Evolutionary conservation across 805 yeast species (phyloP).

Genomic region (Yarrowia sp.): DNA sequence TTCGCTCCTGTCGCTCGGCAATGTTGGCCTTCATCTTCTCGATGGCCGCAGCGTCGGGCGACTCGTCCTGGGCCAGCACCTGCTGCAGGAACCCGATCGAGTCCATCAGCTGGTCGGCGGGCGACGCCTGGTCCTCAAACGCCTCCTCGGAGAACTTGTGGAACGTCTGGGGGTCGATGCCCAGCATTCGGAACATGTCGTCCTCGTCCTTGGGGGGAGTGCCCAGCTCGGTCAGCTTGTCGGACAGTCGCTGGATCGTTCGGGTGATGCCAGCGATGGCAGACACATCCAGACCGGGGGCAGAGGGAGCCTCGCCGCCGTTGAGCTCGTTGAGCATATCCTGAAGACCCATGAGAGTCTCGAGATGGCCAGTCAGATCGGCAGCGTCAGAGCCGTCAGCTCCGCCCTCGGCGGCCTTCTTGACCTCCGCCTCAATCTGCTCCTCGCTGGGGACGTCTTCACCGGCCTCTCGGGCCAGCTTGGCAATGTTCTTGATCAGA

Average conservation of each 20-base stretch:
- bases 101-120: slow-evolving; percentile 37
- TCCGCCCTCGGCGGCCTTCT: slow-evolving; percentile 23
- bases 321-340: slow-evolving; percentile 31
- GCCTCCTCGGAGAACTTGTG: slow-evolving; percentile 35
- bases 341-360: slow-evolving; percentile 27
- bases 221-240: slow-evolving; percentile 38
- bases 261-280: slow-evolving; percentile 19
- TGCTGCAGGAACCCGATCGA: slow-evolving; percentile 33
- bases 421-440: slow-evolving; percentile 7
- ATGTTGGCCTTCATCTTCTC: slow-evolving; percentile 35
- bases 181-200: slow-evolving; percentile 38
- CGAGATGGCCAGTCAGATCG: slow-evolving; percentile 22
- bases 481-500: slow-evolving; percentile 16
- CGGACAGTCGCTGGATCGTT: slow-evolving; percentile 29
- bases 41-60: slow-evolving; percentile 9
- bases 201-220: slow-evolving; percentile 37
- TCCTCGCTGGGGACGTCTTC: slow-evolving; percentile 13
- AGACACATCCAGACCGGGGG: slow-evolving; percentile 28
- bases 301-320: slow-evolving; percentile 7
- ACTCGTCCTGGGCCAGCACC: slow-evolving; percentile 34
- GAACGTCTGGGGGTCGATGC: slow-evolving; percentile 36
- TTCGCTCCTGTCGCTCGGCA: slow-evolving; percentile 34
- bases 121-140: slow-evolving; percentile 35
- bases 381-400: not conserved
- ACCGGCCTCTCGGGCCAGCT: slow-evolving; percentile 21